Evolutionary conservation across 2,329 filamentous ascomycete genomes (phyloP).

Genomic region (Penicillium frequentans): DNA sequence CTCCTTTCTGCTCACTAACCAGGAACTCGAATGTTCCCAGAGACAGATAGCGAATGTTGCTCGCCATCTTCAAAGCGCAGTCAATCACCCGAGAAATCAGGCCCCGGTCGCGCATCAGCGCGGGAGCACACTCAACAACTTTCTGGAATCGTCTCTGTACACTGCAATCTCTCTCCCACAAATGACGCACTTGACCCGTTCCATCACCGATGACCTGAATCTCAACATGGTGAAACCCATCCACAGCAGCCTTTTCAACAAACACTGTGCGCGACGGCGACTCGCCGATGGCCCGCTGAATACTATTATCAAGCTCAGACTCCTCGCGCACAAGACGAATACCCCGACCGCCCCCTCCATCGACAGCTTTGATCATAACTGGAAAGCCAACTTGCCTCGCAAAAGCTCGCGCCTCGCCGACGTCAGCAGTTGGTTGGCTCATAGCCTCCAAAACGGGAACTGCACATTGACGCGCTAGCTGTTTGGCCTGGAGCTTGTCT

Average conservation of each 20-base stretch:
- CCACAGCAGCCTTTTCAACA: conserved; percentile 62
- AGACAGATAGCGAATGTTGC: conserved; percentile 55
- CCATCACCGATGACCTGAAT: conserved; percentile 62
- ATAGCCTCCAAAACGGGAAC: conserved; percentile 56
- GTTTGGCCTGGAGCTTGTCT: conserved; percentile 56
- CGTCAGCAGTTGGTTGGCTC: conserved; percentile 42
- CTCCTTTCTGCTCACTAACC: conserved; percentile 48
- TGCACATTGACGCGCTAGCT: conserved; percentile 51
- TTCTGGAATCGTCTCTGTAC: conserved; percentile 63
- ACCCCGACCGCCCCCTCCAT: conserved; percentile 62
- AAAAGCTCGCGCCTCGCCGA: conserved; percentile 53
- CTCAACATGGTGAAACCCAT: conserved; percentile 62
- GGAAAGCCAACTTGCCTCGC: conserved; percentile 58
- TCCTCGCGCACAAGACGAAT: conserved; percentile 55
- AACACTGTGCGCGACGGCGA: conserved; percentile 60
- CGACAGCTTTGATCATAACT: conserved; percentile 65
- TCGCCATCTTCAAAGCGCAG: conserved; percentile 47
- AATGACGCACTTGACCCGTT: conserved; percentile 51
- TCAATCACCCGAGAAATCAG: conserved; percentile 53
- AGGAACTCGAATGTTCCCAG: conserved; percentile 67
- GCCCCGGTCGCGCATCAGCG: conserved; percentile 47
- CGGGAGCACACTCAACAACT: conserved; percentile 60
- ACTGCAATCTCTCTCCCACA: conserved; percentile 63
- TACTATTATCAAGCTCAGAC: conserved; percentile 46
- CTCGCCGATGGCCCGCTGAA: conserved; percentile 56